A percentile compares a stretch with the other conserved stretches of the same genome.
Evolutionary conservation across 1,139 yeast species (phyloP).

Genomic region (Candida sanyaensis): DNA sequence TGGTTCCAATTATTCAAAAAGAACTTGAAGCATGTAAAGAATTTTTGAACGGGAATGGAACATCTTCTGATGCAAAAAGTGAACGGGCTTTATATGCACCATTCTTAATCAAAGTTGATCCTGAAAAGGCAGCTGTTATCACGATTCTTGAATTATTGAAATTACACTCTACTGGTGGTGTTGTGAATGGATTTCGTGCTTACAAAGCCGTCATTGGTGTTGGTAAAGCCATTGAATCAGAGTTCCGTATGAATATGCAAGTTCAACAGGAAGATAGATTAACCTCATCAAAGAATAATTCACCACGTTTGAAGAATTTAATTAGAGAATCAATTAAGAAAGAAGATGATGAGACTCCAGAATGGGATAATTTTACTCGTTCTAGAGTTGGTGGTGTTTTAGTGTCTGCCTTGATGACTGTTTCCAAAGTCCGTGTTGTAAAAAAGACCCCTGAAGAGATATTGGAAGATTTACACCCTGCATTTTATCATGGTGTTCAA

Average conservation of each 20-base stretch:
- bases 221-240: slow-evolving; percentile 83
- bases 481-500: slow-evolving; percentile 86
- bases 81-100: slow-evolving; percentile 78
- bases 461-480: slow-evolving; percentile 79
- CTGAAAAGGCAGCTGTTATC: slow-evolving; percentile 82
- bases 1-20: slow-evolving; percentile 67
- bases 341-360: slow-evolving; percentile 20
- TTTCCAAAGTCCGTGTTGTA: slow-evolving; percentile 76
- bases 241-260: slow-evolving; percentile 70
- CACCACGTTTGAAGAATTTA: slow-evolving; percentile 43
- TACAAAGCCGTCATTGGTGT: slow-evolving; percentile 81
- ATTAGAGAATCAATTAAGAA: slow-evolving; percentile 25
- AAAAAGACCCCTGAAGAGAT: slow-evolving; percentile 79
- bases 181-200: slow-evolving; percentile 82
- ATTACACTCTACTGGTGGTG: slow-evolving; percentile 73
- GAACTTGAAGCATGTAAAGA: slow-evolving; percentile 57
- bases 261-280: slow-evolving; percentile 59
- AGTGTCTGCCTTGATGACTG: slow-evolving; percentile 72
- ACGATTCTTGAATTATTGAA: slow-evolving; percentile 82
- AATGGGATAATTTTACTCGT: slow-evolving; percentile 56
- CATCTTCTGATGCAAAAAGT: slow-evolving; percentile 23
- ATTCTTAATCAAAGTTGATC: slow-evolving; percentile 65
- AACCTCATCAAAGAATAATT: slow-evolving; percentile 33
- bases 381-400: slow-evolving; percentile 85
- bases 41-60: slow-evolving; percentile 23